Conservation (phyloP, 2,329 filamentous ascomycete species). For the Neurospora crassa region DNA sequence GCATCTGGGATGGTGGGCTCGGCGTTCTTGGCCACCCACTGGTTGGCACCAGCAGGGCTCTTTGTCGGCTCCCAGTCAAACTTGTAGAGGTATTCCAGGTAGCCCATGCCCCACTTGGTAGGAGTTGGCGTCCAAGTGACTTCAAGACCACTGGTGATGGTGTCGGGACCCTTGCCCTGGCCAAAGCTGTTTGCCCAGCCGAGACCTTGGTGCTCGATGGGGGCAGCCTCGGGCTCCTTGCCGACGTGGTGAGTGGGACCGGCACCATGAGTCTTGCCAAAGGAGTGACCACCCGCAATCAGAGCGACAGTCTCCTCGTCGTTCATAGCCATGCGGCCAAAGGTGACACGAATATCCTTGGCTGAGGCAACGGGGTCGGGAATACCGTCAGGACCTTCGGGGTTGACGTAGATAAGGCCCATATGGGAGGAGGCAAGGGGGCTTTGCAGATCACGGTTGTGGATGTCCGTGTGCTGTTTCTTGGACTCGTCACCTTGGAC, state of each 20-base stretch:
- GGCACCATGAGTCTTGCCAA: conserved; percentile 75
- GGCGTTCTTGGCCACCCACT: conserved; percentile 65
- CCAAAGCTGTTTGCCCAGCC: conserved; percentile 60
- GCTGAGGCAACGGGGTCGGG: conserved; percentile 62
- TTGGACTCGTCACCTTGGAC: conserved; percentile 24
- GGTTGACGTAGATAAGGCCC: conserved; percentile 77
- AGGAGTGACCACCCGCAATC: conserved; percentile 69
- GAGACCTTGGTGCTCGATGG: conserved; percentile 57
- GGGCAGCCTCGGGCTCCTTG: conserved; percentile 55
- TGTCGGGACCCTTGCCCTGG: conserved; percentile 58
- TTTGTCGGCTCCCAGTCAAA: conserved; percentile 70
- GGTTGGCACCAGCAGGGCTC: conserved; percentile 66
- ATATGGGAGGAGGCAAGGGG: conserved; percentile 61
- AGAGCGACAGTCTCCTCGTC: conserved; percentile 74
- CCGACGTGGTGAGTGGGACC: conserved; percentile 54
- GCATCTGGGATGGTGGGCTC: conserved; percentile 62
- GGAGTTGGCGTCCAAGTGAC: conserved; percentile 73
- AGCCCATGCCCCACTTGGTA: conserved; percentile 66
- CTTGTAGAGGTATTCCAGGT: conserved; percentile 67
- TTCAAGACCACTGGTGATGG: conserved; percentile 69
- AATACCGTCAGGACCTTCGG: conserved; percentile 64
- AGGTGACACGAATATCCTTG: conserved; percentile 64
- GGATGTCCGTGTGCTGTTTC: conserved; percentile 37
- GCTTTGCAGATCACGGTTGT: conserved; percentile 55
- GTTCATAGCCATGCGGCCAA: conserved; percentile 74